A percentile compares a stretch with the other conserved stretches of the same genome.
Conservation (phyloP, 768 basidiomycete species). For the Lyophyllum semitale region DNA sequence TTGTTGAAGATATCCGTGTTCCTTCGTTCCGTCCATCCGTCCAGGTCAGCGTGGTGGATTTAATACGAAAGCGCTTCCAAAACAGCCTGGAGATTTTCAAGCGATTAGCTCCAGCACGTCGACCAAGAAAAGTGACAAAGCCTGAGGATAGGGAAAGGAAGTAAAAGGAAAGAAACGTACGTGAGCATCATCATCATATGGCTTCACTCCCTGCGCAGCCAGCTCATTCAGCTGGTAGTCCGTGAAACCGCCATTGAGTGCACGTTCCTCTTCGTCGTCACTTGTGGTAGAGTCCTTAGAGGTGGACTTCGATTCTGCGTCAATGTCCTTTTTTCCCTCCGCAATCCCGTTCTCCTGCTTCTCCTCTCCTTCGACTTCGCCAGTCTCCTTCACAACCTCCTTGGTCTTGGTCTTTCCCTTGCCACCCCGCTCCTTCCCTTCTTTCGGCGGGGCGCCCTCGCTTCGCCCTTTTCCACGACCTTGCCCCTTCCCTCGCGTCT, state of each 20-base stretch:
- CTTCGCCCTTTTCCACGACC: constrained; percentile 10
- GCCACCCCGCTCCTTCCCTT: not conserved
- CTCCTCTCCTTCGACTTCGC: not conserved
- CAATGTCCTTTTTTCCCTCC: too few species aligned
- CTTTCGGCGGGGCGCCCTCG: constrained; percentile 2
- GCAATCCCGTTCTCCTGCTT: not conserved
- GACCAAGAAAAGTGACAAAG: too few species aligned
- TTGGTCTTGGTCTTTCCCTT: not conserved
- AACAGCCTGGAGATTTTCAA: not conserved
- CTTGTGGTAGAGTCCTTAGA: not conserved
- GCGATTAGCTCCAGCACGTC: too few species aligned
- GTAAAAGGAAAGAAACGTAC: constrained; percentile 23
- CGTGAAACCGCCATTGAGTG: constrained; percentile 32
- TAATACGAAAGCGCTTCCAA: constrained; percentile 10
- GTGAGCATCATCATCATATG: constrained; percentile 46
- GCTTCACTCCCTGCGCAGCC: constrained; percentile 39
- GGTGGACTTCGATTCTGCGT: not conserved
- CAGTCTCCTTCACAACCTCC: not conserved
- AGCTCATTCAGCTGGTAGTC: constrained; percentile 35
- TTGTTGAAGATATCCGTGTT: not conserved
- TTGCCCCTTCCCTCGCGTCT: constrained; percentile 13
- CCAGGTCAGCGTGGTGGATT: too few species aligned
- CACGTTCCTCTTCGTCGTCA: constrained; percentile 17
- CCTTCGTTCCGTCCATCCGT: not conserved
- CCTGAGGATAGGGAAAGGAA: not conserved